Conservation (phyloP, 768 basidiomycete species). For the Mycena vulgaris region DNA sequence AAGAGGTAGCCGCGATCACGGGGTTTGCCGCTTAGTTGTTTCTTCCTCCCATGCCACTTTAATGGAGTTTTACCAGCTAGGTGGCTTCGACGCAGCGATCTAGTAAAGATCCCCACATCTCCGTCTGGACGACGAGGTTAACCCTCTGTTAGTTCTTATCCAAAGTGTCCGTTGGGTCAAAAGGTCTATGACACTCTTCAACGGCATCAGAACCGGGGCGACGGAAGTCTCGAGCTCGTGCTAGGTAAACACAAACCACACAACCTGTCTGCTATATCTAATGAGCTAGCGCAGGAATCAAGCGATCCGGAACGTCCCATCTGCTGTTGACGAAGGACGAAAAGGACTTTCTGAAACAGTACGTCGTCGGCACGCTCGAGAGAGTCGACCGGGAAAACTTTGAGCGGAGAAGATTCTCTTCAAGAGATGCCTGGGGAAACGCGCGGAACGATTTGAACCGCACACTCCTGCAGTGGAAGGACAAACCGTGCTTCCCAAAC, state of each 20-base stretch:
- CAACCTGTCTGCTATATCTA: background rate
- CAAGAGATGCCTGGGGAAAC: background rate
- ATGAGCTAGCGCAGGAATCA: slow-evolving; percentile 20
- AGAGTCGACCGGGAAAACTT: background rate
- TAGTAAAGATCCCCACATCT: background rate
- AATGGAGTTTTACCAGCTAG: slow-evolving; percentile 36
- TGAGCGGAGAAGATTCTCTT: background rate
- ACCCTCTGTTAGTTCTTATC: background rate
- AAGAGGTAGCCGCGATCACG: slow-evolving; percentile 18
- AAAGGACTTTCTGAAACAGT: background rate
- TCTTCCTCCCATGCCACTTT: background rate
- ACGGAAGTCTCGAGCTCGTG: slow-evolving; percentile 10
- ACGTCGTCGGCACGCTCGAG: background rate
- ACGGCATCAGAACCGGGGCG: background rate
- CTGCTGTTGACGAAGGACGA: slow-evolving; percentile 14
- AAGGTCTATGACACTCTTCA: slow-evolving; percentile 6
- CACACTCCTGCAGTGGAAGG: background rate
- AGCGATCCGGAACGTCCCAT: slow-evolving; percentile 27
- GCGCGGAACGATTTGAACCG: background rate
- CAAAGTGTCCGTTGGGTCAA: background rate
- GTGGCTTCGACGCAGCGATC: slow-evolving; percentile 31
- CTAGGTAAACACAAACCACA: slow-evolving; percentile 8
- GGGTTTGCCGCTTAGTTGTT: background rate
- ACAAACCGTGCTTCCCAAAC: background rate
- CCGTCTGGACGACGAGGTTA: background rate